A percentile compares a stretch with the other conserved stretches of the same genome.
These are phyloP conservation scores for Suhomyces taliae DNA, from an alignment of 1,139 yeast genomes.

Conservation along the genomic window DNA sequence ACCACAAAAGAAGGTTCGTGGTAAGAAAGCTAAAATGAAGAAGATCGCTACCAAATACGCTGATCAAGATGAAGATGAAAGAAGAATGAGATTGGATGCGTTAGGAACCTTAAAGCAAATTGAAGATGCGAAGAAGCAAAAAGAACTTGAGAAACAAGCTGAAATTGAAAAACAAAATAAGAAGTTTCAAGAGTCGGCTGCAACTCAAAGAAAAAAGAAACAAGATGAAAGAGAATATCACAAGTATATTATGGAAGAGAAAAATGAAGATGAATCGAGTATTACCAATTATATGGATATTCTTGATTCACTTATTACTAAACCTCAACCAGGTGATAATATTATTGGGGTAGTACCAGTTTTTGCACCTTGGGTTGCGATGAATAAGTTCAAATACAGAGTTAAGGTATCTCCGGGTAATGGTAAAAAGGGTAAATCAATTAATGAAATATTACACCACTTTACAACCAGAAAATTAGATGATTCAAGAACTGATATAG, in stretches of 20 bases:
- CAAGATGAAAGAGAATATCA: constrained; percentile 48
- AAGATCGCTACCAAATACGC: constrained; percentile 82
- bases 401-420: constrained; percentile 85
- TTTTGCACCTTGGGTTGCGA: constrained; percentile 89
- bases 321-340: constrained; percentile 45
- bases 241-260: constrained; percentile 42
- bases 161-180: constrained; percentile 33
- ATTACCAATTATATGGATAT: constrained; percentile 37
- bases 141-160: constrained; percentile 21
- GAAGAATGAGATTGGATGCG: constrained; percentile 68
- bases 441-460: constrained; percentile 63
- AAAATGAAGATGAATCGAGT: constrained; percentile 35
- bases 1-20: constrained; percentile 51
- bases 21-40: constrained; percentile 80
- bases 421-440: constrained; percentile 85
- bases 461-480: constrained; percentile 62
- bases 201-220: constrained; percentile 17
- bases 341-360: constrained; percentile 71
- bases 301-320: constrained; percentile 40
- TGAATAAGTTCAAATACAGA: constrained; percentile 75
- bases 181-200: constrained; percentile 18
- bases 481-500: constrained; percentile 46
- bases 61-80: constrained; percentile 90
- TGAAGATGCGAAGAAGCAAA: constrained; percentile 37
- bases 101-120: constrained; percentile 79